Conservation (phyloP, 352 stramenopile genomes). For the Globisporangium paroecandrum region DNA sequence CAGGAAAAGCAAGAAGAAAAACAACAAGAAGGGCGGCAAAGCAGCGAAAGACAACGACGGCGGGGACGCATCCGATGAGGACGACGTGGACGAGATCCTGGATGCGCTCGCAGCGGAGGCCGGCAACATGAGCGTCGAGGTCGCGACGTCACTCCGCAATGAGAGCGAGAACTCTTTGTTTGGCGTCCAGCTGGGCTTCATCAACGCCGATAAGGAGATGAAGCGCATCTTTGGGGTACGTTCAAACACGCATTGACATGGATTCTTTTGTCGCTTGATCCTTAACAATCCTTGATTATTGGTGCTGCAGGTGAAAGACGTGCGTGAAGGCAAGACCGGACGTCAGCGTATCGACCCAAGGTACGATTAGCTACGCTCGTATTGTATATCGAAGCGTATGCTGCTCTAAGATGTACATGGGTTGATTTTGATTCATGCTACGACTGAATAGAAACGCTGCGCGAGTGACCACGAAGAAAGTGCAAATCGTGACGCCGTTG, state of each 20-base stretch:
- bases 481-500: constrained; percentile 68
- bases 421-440: neutral
- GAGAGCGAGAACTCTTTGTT: constrained; percentile 61
- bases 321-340: constrained; percentile 32
- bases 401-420: neutral
- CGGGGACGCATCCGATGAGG: constrained; percentile 26
- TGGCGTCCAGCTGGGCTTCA: constrained; percentile 60
- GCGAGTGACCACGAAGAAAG: constrained; percentile 64
- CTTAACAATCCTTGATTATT: neutral
- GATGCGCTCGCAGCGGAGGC: constrained; percentile 53
- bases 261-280: no score
- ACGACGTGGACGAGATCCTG: constrained; percentile 66
- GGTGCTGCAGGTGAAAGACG: constrained; percentile 55
- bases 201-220: constrained; percentile 88
- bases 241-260: no score
- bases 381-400: neutral
- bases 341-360: constrained; percentile 58
- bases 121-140: constrained; percentile 35
- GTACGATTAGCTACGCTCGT: constrained; percentile 15
- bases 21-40: constrained; percentile 33
- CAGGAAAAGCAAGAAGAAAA: constrained; percentile 32
- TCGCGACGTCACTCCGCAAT: constrained; percentile 27
- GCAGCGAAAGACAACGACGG: constrained; percentile 18
- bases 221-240: constrained; percentile 82
- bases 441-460: constrained; percentile 40